A percentile compares a stretch with the other conserved stretches of the same genome.
Conservation (phyloP, 768 basidiomycete genomes). For the Naganishia vaughanmartiniae region DNA sequence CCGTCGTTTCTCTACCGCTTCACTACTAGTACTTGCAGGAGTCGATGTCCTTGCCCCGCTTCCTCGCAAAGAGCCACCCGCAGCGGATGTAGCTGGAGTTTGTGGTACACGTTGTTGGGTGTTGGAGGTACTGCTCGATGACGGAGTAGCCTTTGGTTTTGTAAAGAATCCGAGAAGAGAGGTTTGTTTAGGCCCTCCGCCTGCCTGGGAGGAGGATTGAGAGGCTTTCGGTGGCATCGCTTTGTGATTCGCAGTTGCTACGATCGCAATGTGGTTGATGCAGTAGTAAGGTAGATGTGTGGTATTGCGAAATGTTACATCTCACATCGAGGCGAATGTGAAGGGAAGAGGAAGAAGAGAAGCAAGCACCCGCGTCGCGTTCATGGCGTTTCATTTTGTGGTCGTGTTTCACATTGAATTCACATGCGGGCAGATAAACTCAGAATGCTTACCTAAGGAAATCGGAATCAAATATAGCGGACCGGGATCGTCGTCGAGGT, state of each 20-base stretch:
- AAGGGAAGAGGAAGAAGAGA: neutral
- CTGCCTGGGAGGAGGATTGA: constrained; percentile 6
- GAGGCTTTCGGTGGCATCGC: constrained; percentile 21
- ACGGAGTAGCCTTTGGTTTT: constrained; percentile 38
- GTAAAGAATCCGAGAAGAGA: constrained; percentile 51
- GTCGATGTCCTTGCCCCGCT: neutral
- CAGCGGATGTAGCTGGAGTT: neutral
- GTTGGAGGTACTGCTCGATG: constrained; percentile 2
- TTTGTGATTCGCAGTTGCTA: constrained; percentile 7
- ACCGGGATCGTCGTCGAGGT: neutral
- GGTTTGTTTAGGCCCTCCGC: constrained; percentile 42
- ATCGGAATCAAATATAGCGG: neutral
- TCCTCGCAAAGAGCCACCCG: neutral
- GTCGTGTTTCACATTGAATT: neutral
- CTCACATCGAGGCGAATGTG: neutral
- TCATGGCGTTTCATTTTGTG: neutral
- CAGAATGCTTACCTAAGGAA: neutral
- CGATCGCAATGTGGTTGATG: no score
- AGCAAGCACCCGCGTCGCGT: neutral
- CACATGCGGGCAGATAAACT: neutral
- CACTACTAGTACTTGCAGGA: constrained; percentile 13
- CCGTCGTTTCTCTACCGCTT: constrained; percentile 14
- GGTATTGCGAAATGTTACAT: neutral
- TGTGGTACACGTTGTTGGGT: neutral
- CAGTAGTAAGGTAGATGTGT: no score